Base-by-base conservation (phyloP, 768 basidiomycete genomes). In the Collybia sordida region DNA sequence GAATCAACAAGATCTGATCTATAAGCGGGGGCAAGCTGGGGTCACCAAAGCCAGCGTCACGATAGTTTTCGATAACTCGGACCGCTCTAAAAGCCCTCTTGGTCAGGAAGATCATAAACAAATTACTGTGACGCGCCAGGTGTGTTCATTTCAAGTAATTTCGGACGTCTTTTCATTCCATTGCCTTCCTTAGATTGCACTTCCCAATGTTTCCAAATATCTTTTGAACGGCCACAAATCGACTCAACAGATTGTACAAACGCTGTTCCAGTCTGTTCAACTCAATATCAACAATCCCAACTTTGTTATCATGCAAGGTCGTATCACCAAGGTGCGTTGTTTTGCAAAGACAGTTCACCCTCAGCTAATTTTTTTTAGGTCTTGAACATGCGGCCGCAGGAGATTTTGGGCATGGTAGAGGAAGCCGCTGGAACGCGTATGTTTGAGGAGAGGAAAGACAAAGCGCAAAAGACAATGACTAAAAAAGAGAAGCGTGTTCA, bases 281-380 rank as follows among this genome's bases (percentile, higher is more conserved):
- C 82, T 99, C 56, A 98, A 98, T 64, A 98, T 99, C 79, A 99
- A 98, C 72, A 98, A 98, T 68, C 97, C 97, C 38, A 98, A 98
- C 66, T 98, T 98, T 73, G 79, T 99, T 51, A 98, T 98, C 66
- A 98, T 98, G 96, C 97, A 99, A 70, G 96, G 97, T 23, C 91
- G 95, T 43, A 99, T 99, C 64, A 99, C 97, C 9, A 99, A 98
- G 74, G 95, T 90, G 25, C 35, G 68, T 58, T 8, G 7, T 40
- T 47, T 47, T 41, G 9, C 9, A 19, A 28, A 31, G 14, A 31
- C 9, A 31, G 3, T 31, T 31, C 3, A 6, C 14, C 31, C 27
- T 14, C 18, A 9, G 23, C 31, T 6, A 19, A 8, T 14, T 41
- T 39, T 17, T 34, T 6, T 31, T 46, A 87, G 87, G 90, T 93